phyloP scores from a whole-genome alignment of 306 rosid species.

The Rosa persica region DNA sequence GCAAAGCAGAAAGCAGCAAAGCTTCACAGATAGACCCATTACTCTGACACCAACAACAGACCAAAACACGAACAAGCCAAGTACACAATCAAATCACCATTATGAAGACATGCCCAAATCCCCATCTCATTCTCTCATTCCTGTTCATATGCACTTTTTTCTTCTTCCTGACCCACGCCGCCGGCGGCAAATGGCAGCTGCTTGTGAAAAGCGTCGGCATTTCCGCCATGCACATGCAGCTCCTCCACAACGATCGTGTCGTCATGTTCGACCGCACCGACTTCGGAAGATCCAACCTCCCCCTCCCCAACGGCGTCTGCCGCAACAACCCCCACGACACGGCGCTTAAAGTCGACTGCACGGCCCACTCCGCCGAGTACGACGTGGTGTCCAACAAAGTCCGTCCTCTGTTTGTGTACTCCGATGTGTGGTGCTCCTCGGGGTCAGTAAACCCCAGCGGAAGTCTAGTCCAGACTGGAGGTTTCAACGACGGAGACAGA shows the following conservation, averaged over 20 bases:
- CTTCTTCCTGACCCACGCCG: constrained; percentile 5
- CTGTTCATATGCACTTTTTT: constrained; percentile 1
- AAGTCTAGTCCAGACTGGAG: constrained; percentile 64
- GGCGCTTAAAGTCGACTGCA: constrained; percentile 53
- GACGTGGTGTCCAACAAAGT: constrained; percentile 51
- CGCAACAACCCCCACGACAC: constrained; percentile 39
- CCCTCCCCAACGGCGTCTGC: constrained; percentile 50
- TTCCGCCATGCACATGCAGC: constrained; percentile 93
- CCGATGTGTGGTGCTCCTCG: constrained; percentile 86
- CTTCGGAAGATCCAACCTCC: constrained; percentile 61
- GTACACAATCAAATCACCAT: background rate
- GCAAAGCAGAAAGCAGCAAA: background rate
- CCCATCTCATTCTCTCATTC: background rate
- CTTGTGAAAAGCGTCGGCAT: constrained; percentile 64
- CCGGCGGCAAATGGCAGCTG: constrained; percentile 50
- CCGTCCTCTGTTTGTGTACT: constrained; percentile 54
- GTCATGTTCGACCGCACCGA: constrained; percentile 77
- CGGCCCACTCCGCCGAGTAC: constrained; percentile 77
- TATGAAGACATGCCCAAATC: background rate
- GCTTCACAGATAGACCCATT: background rate
- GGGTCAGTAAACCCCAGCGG: constrained; percentile 48
- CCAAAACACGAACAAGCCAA: background rate
- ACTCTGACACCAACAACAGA: background rate
- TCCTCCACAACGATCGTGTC: constrained; percentile 59
- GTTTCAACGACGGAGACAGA: constrained; percentile 51